Percentiles rank a stretch among this genome's conserved stretches.
Conservation (phyloP, 2,329 filamentous ascomycete species). For the Aspergillus sp. region DNA sequence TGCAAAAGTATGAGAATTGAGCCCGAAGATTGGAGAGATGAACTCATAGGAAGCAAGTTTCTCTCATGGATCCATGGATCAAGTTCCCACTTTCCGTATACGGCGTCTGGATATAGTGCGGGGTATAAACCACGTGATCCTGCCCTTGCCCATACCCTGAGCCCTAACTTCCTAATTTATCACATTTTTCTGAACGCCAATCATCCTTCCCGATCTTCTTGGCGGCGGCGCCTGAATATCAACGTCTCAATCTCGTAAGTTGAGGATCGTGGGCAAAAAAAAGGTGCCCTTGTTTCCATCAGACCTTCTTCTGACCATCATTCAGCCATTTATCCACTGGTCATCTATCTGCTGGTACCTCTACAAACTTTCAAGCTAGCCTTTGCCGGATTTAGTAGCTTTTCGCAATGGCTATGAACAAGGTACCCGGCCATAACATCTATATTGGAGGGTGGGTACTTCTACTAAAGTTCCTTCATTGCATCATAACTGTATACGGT, state of each 20-base stretch:
- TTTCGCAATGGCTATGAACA: slow-evolving; percentile 53
- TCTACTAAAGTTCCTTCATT: background rate
- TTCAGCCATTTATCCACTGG: background rate
- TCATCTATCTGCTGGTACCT: background rate
- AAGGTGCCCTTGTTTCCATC: background rate
- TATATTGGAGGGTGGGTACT: slow-evolving; percentile 72
- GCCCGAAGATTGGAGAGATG: background rate
- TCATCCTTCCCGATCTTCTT: background rate
- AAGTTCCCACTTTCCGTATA: no score
- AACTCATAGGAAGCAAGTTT: no score
- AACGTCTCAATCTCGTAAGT: background rate
- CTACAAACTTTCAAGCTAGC: background rate
- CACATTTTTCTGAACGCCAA: slow-evolving; percentile 10
- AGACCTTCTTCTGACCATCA: background rate
- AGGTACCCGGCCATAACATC: slow-evolving; percentile 68
- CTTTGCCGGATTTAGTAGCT: background rate
- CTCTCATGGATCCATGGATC: no score
- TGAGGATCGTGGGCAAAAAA: background rate
- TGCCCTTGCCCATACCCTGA: slow-evolving; percentile 18
- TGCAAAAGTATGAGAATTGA: background rate
- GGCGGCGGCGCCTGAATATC: background rate
- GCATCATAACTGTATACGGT: slow-evolving; percentile 2
- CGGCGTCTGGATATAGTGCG: background rate
- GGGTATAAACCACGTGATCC: background rate
- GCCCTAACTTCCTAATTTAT: slow-evolving; percentile 13